Conservation (phyloP, 1,284 basidiomycete genomes). For the Sanghuangporus sanghuang region DNA sequence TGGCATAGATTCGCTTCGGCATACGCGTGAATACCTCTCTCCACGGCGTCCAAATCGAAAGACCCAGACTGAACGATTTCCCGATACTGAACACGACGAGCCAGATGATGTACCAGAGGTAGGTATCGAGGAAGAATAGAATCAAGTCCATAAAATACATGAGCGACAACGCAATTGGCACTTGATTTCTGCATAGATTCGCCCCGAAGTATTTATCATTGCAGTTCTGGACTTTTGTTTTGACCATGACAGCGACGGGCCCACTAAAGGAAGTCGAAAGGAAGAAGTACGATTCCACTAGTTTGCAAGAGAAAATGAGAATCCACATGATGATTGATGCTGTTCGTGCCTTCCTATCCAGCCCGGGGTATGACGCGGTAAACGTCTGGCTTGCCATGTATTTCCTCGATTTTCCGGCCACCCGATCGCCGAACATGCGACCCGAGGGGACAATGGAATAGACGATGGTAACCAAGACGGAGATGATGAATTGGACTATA, state of each 20-base stretch:
- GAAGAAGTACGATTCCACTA: conserved; percentile 94
- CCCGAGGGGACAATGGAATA: conserved; percentile 89
- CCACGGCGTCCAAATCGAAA: conserved; percentile 98
- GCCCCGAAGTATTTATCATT: conserved; percentile 77
- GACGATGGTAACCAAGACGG: conserved; percentile 70
- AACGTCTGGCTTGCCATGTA: conserved; percentile 97
- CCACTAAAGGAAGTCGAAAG: conserved; percentile 88
- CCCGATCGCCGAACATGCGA: conserved; percentile 92
- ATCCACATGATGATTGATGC: conserved; percentile 86
- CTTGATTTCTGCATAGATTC: conserved; percentile 81
- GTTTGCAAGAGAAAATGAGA: conserved; percentile 89
- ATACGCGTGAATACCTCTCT: conserved; percentile 91
- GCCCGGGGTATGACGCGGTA: conserved; percentile 87
- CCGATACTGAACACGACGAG: conserved; percentile 90
- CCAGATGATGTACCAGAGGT: conserved; percentile 97
- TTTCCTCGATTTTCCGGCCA: conserved; percentile 89
- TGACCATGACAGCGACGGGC: conserved; percentile 88
- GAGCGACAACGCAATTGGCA: conserved; percentile 85
- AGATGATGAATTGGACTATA: conserved; percentile 87
- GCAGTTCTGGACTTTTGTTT: conserved; percentile 85
- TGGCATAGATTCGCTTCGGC: conserved; percentile 95
- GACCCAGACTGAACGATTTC: conserved; percentile 82
- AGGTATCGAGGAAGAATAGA: conserved; percentile 96
- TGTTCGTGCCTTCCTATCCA: conserved; percentile 60
- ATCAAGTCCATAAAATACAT: conserved; percentile 97